These are phyloP conservation scores for Sclerotinia spermophila DNA, from an alignment of 2,329 filamentous ascomycete species.

Conservation along the genomic window DNA sequence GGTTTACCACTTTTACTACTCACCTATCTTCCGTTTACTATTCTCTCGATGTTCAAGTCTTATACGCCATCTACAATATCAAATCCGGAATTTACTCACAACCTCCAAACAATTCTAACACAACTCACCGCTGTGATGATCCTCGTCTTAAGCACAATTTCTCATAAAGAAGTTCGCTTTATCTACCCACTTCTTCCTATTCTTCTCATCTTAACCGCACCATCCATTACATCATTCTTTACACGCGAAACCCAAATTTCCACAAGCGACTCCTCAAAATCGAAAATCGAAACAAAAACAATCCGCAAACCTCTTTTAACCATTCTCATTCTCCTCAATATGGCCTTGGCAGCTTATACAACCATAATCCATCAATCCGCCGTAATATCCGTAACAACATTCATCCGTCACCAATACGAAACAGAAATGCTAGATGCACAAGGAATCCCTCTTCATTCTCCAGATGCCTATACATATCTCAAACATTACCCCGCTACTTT, in stretches of 20 bases:
- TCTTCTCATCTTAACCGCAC: slow-evolving; percentile 77
- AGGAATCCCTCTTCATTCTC: slow-evolving; percentile 33
- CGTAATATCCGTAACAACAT: slow-evolving; percentile 68
- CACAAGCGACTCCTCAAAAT: background rate
- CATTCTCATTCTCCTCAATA: slow-evolving; percentile 59
- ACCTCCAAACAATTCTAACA: slow-evolving; percentile 45
- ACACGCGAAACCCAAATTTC: slow-evolving; percentile 32
- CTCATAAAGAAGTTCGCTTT: slow-evolving; percentile 97
- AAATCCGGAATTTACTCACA: background rate
- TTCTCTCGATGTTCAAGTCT: slow-evolving; percentile 49
- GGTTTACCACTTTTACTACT: slow-evolving; percentile 84
- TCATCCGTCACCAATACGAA: slow-evolving; percentile 72
- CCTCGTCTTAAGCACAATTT: slow-evolving; percentile 66
- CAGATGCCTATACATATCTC: slow-evolving; percentile 18
- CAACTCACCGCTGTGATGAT: slow-evolving; percentile 56
- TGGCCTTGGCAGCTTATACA: slow-evolving; percentile 69
- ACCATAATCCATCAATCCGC: slow-evolving; percentile 77
- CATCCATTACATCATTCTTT: slow-evolving; percentile 57
- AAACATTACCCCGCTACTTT: slow-evolving; percentile 8
- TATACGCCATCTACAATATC: slow-evolving; percentile 16
- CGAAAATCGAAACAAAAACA: slow-evolving; percentile 25
- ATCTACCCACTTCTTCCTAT: slow-evolving; percentile 87
- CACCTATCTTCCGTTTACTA: slow-evolving; percentile 73
- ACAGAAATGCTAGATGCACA: slow-evolving; percentile 47
- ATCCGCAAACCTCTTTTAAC: slow-evolving; percentile 54